Evolutionary conservation across 345 rosid species (phyloP).

Genomic region (Linum usitatissimum): DNA sequence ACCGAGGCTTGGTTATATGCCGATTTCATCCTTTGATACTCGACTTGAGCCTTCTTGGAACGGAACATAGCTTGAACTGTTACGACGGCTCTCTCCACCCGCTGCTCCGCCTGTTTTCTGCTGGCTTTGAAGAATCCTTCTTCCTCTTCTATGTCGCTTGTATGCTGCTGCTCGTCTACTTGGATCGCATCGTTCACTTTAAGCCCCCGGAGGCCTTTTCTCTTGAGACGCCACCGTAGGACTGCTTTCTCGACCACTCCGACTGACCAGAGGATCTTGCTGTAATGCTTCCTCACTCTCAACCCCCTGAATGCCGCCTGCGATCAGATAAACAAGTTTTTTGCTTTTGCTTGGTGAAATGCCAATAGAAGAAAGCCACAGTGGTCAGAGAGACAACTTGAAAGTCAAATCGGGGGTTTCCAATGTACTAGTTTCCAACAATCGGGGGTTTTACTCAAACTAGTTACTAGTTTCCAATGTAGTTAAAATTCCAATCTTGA

Average conservation of each 20-base stretch:
- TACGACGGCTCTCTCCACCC: slow-evolving; percentile 71
- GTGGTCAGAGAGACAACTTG: no score
- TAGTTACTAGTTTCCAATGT: no score
- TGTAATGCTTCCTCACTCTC: slow-evolving; percentile 68
- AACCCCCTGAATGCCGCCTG: slow-evolving; percentile 85
- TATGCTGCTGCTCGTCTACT: slow-evolving; percentile 18
- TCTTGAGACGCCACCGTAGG: slow-evolving; percentile 78
- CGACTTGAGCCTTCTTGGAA: slow-evolving; percentile 86
- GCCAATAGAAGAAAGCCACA: neutral
- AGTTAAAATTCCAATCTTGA: no score
- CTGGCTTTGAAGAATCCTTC: slow-evolving; percentile 45
- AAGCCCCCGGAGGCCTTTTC: slow-evolving; percentile 78
- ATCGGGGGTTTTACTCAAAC: no score
- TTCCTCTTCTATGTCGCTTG: slow-evolving; percentile 50
- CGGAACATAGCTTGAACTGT: slow-evolving; percentile 89
- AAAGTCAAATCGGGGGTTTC: no score
- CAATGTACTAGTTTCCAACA: no score
- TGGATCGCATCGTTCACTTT: slow-evolving; percentile 33
- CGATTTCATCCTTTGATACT: slow-evolving; percentile 78
- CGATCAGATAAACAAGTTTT: slow-evolving; percentile 6
- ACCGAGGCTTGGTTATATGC: slow-evolving; percentile 59
- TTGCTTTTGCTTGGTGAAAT: neutral
- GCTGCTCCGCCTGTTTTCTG: slow-evolving; percentile 82
- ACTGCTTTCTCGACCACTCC: slow-evolving; percentile 93
- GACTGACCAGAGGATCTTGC: slow-evolving; percentile 80